Percentiles rank a stretch among this genome's conserved stretches.
Conservation (phyloP, 106 monocot genomes). For the Triglochin maritima region DNA sequence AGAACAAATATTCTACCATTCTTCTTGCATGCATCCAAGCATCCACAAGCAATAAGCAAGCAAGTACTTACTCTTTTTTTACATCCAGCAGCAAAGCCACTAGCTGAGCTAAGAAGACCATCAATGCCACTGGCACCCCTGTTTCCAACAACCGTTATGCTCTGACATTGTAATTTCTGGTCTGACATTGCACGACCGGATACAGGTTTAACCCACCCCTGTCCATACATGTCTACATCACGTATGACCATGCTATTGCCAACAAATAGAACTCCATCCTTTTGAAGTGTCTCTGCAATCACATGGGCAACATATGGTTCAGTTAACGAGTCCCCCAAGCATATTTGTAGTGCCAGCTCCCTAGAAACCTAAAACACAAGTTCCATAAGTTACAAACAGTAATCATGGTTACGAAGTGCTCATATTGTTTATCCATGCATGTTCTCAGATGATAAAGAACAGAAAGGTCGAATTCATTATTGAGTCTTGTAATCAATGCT, state of each 20-base stretch:
- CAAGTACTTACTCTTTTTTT: conserved; percentile 45
- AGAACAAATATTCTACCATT: background rate
- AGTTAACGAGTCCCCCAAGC: conserved; percentile 48
- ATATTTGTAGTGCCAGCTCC: conserved; percentile 62
- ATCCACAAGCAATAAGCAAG: background rate
- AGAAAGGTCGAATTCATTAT: no score
- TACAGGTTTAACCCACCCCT: conserved; percentile 26
- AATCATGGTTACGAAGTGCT: no score
- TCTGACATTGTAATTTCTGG: conserved; percentile 26
- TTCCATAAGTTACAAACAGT: background rate
- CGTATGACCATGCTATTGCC: conserved; percentile 96
- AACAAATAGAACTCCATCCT: conserved; percentile 60
- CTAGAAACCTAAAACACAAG: conserved; percentile 37
- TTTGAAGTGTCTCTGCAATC: conserved; percentile 33
- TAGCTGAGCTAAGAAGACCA: conserved; percentile 83
- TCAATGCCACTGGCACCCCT: conserved; percentile 98
- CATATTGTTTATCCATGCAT: no score
- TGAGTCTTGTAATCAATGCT: no score
- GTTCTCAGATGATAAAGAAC: no score
- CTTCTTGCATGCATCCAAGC: background rate
- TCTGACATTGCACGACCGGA: conserved; percentile 6
- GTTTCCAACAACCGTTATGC: conserved; percentile 62
- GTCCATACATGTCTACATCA: conserved; percentile 85
- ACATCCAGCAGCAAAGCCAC: conserved; percentile 75
- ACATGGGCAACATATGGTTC: conserved; percentile 84